Evolutionary conservation across 495 filamentous ascomycete species (phyloP), one percentile per base, ranked within the genome.

Genomic region (Podospora pseudopauciseta): DNA sequence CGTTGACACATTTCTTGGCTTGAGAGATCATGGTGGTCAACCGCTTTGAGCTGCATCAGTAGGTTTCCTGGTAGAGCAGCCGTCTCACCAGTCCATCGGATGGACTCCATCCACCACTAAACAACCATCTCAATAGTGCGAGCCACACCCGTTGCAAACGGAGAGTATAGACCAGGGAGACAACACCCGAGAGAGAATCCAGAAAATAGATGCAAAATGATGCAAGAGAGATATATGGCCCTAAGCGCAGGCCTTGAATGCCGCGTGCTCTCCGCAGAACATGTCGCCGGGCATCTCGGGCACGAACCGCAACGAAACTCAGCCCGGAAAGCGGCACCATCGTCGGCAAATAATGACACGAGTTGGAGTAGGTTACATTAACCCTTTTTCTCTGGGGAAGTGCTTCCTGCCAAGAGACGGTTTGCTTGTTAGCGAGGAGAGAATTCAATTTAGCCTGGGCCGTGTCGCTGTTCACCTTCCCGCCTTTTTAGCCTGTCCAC

Each of bases 401-500:
- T 55, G 63, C 11, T 55, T 49, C 39, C 34, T 27, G 44, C 63
- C 30, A 60, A 44, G 23, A 30, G 32, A 49, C 54, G 65, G 30
- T 28, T 60, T 7, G 44, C 19, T 27, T 19, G 4, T 65, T 65
- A 65, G 49, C 53, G 30, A 27, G 32, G 58, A 67, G 23, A 49
- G 39, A 28, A 61, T 63, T 62, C 65, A 67, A 60, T 55, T 67
- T 60, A 67, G 65, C 18, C 59, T 54, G 34, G 58, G 18, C 34
- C 58, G 34, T 30, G 59, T 60, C 62, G 65, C 57, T 49, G 20
- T 62, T 60, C 34, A 63, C 61, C 30, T 63, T 63, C 61, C 65
- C 68, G 64, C 49, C 54, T 60, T 70, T 70, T 70, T 70, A 70
- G 68, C 68, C 68, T 70, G 65, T 67, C 65, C 63, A 65, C 68